These are phyloP conservation scores for Russula abietina DNA, from an alignment of 768 basidiomycete genomes.

Conservation along the genomic window DNA sequence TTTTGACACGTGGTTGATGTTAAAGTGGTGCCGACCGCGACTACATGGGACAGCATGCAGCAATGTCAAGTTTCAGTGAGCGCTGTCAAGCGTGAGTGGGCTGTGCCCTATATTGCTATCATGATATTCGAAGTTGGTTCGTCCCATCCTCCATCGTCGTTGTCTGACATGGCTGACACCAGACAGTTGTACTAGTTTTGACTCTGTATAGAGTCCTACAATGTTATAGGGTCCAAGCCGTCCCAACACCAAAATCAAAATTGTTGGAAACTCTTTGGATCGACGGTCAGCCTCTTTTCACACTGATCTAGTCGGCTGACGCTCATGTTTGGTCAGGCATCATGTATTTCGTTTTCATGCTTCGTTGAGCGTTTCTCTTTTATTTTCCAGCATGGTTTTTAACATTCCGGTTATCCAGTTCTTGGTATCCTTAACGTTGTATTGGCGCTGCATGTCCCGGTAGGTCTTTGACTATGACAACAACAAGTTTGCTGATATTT, in stretches of 20 bases:
- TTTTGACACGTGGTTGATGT: neutral
- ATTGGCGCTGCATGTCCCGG: conserved; percentile 10
- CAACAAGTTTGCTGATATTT: neutral
- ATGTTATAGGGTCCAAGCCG: neutral
- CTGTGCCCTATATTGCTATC: neutral
- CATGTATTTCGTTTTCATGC: conserved; percentile 24
- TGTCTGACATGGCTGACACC: neutral
- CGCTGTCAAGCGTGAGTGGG: neutral
- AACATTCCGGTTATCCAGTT: neutral
- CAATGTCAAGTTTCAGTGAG: conserved; percentile 2
- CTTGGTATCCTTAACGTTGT: conserved; percentile 16
- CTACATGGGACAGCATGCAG: neutral
- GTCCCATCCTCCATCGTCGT: neutral
- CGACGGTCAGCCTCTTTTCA: conserved; percentile 5
- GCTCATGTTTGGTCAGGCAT: conserved; percentile 1
- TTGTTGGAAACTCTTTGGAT: conserved; percentile 19
- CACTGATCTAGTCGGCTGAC: neutral
- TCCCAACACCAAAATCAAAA: neutral
- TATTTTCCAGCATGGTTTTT: no score
- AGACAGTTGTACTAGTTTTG: conserved; percentile 9
- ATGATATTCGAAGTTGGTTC: conserved; percentile 19
- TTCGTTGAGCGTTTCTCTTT: conserved; percentile 5
- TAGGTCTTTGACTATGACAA: neutral
- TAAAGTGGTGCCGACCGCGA: neutral
- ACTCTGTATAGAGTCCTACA: conserved; percentile 14